Base-by-base conservation (phyloP, 2,329 filamentous ascomycete species). In the Dothistroma pini region DNA sequence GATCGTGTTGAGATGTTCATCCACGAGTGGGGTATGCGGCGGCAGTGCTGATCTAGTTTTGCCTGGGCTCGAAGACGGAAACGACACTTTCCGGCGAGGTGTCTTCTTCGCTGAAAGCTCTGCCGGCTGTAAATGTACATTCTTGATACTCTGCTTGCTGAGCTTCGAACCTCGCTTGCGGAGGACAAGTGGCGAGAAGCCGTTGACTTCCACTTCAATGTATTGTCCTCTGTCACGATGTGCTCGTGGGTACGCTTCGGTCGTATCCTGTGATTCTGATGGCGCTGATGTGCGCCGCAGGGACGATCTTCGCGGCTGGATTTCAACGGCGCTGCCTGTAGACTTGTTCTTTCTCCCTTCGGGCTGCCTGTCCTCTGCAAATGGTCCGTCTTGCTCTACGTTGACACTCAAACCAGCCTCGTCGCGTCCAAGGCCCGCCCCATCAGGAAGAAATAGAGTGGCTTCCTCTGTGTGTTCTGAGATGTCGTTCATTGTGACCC, bases 131-230 rank as follows among this genome's bases (percentile, higher is more conserved):
- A 32, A 47, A 19, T 53, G 31, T 35, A 56, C 53, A 12, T 57
- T 19, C 21, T 56, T 32, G 12, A 60, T 38, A 12, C 56, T 52
- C 10, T 59, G 32, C 34, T 60, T 58, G 21, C 60, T 49, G 31
- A 29, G 54, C 34, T 60, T 65, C n/a, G 62, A 57, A 11, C 21
- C 54, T 12, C 57, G 48, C 57, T 70, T 71, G 35, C 69, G 67
- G 54, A 68, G 72, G 55, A 69, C 49, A 41, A 72, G 71, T 6
- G 71, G 71, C 32, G 70, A 70, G 4, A 55, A 61, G 38, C 59
- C 61, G 10, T 63, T 64, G 38, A 49, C 55, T 31, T 54, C 34
- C 11, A 62, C 58, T 7, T 55, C 38, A 19, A 44, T 63, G 32
- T 66, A 65, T 54, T 64, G 16, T 8, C 5, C 41, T 19, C n/a